Percentiles rank a stretch among this genome's conserved stretches.
phyloP scores from a whole-genome alignment of 805 yeast genomes.

The Candida boidinii region DNA sequence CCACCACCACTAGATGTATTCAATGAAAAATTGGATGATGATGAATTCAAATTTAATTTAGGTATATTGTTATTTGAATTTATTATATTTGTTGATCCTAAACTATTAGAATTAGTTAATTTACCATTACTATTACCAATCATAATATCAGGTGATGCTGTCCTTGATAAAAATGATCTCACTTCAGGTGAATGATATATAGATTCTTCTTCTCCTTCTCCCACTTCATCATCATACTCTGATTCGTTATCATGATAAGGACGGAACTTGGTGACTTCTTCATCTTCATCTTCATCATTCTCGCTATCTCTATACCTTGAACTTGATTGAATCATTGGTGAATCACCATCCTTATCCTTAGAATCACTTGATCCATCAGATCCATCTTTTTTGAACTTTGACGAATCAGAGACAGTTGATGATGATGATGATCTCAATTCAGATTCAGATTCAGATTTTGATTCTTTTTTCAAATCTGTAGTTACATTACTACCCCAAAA shows the following conservation, averaged over 20 bases:
- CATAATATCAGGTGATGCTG: slow-evolving; percentile 10
- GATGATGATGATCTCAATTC: not conserved
- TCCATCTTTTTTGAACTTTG: too few relatives aligned
- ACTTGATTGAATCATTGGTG: not conserved
- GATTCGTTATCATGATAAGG: not conserved
- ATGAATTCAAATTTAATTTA: slow-evolving; percentile 11
- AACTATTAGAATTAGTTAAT: too few relatives aligned
- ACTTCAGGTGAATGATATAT: slow-evolving; percentile 19
- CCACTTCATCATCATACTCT: not conserved
- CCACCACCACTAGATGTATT: not conserved
- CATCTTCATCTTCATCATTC: not conserved
- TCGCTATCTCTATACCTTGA: not conserved
- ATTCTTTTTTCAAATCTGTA: not conserved
- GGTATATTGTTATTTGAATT: too few relatives aligned
- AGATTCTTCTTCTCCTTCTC: slow-evolving; percentile 14
- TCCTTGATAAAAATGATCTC: slow-evolving; percentile 11
- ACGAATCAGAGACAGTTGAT: not conserved
- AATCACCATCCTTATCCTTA: too few relatives aligned
- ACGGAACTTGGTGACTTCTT: not conserved
- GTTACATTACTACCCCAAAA: slow-evolving; percentile 3
- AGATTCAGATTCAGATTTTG: not conserved
- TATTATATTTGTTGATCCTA: too few relatives aligned
- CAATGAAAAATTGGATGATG: slow-evolving; percentile 15
- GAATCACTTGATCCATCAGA: not conserved
- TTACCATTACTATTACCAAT: not conserved